Conservation (phyloP, 306 rosid species). For the Castanea crenata region DNA sequence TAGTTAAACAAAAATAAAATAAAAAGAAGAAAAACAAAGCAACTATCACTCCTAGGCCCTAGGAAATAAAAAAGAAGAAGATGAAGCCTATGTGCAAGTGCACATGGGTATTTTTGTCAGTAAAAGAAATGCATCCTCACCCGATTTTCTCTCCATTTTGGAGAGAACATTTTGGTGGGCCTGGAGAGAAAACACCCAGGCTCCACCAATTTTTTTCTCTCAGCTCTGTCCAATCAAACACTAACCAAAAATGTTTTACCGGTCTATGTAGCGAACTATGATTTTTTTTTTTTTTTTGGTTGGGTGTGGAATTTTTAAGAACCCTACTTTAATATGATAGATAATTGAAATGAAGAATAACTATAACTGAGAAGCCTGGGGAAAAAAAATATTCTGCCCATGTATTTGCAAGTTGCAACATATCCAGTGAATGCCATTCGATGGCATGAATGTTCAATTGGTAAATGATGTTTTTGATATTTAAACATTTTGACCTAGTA, state of each 20-base stretch:
- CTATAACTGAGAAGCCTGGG: background rate
- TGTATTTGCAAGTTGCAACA: background rate
- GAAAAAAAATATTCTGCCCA: background rate
- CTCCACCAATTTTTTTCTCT: accelerated
- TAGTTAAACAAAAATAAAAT: too few species aligned
- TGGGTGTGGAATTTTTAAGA: background rate
- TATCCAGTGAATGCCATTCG: background rate
- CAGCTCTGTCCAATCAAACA: too few species aligned
- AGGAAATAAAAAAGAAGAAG: too few species aligned
- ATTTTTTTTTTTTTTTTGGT: background rate
- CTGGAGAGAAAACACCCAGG: accelerated
- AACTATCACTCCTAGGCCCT: too few species aligned
- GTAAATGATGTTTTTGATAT: background rate
- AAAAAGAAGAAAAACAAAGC: too few species aligned
- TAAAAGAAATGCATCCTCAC: too few species aligned
- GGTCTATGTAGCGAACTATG: too few species aligned
- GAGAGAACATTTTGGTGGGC: too few species aligned
- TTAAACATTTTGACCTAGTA: background rate
- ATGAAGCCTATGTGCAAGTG: too few species aligned
- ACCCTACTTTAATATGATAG: background rate
- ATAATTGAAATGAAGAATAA: background rate
- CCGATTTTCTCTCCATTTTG: too few species aligned
- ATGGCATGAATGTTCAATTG: background rate
- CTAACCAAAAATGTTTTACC: too few species aligned
- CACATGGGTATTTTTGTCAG: too few species aligned